Evolutionary conservation across 2,329 filamentous ascomycete species (phyloP), one percentile per base, ranked within the genome.

Genomic region (Arthrobotrys pseudoclavata): DNA sequence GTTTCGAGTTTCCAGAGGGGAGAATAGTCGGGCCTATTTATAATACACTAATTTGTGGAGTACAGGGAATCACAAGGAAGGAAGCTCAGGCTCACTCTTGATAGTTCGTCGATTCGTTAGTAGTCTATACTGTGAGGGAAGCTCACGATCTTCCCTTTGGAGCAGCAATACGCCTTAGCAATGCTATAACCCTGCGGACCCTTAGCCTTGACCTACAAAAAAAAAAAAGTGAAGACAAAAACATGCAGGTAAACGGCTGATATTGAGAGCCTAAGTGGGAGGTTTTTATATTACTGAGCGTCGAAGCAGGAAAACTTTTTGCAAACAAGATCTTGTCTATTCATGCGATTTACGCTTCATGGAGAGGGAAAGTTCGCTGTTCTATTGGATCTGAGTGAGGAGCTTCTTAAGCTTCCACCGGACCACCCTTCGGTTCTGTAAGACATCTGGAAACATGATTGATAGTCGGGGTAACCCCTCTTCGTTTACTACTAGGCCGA

Each of bases 361-460:
- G 12, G 42, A 40, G 15, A 55, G 34, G 20, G 47, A 1, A n/a
- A 24, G 40, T 57, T 61, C 29, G 20, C 4, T 13, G 12, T 31
- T 31, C 29, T n/a, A 40, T 15, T 3, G 12, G 34, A 13, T 40
- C 1, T 40, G 37, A 12, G 37, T 12, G 37, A 40, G 5, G 12
- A 3, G 12, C 37, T 40, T 40, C 37, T 40, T 40, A 40, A 40
- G 42, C 55, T 66, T 48, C 53, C 22, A 4, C 15, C 37, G n/a
- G n/a, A n/a, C n/a, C n/a, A n/a, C 37, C n/a, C 31, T 34, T 34
- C 7, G 1, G 31, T 45, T 5, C 13, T 20, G 64, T 55, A 63
- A 76, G 71, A 76, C 71, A 76, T 64, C 18, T 50, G 18, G 34
- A 15, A 69, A 64, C 57, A 60, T 42, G 20, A 60, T 60, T 15